phyloP scores from a whole-genome alignment of 139 green algal species.

The Haematococcus lacustris region DNA sequence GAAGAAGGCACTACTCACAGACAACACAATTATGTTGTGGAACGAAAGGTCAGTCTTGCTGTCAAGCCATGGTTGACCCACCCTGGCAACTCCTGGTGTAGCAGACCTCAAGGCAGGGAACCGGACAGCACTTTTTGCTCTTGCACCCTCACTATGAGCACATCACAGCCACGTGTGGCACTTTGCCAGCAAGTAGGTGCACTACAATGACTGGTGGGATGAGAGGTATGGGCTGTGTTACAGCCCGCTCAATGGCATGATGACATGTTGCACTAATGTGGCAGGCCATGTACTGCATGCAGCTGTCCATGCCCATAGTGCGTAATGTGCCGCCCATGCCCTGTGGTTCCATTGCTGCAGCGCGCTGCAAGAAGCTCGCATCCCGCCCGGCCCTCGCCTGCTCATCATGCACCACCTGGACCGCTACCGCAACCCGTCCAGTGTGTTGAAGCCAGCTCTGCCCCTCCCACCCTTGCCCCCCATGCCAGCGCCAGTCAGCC shows the following conservation, averaged over 20 bases:
- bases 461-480: conserved; percentile 15
- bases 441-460: conserved; percentile 67
- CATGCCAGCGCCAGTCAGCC: too few relatives aligned
- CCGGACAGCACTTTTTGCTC: background rate
- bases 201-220: background rate
- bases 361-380: conserved; percentile 70
- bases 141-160: background rate
- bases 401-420: conserved; percentile 91
- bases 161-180: background rate
- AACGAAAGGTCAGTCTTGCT: conserved; percentile 47
- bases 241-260: conserved; percentile 33
- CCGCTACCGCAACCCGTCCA: conserved; percentile 49
- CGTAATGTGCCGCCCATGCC: background rate
- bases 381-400: conserved; percentile 87
- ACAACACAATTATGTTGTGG: conserved; percentile 90
- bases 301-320: background rate
- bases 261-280: too few relatives aligned
- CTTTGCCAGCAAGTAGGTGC: background rate
- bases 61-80: background rate
- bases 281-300: background rate
- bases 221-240: background rate
- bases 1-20: conserved; percentile 79
- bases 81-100: background rate
- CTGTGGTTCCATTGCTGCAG: conserved; percentile 23
- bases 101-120: background rate